phyloP scores from a whole-genome alignment of 495 filamentous ascomycete genomes.

The Alectoria sarmentosa region DNA sequence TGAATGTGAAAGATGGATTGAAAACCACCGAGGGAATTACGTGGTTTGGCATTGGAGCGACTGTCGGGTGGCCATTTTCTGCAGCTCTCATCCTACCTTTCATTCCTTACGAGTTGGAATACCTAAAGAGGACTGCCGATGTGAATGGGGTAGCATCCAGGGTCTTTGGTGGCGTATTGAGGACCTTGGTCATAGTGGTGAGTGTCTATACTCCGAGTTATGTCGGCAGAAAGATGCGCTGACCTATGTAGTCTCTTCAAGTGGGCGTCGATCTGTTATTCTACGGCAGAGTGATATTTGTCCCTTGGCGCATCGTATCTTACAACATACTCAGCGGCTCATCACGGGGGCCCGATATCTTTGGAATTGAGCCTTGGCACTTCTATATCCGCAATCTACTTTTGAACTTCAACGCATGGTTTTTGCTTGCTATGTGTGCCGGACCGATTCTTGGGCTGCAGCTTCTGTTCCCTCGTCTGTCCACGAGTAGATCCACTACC shows the following conservation, averaged over 20 bases:
- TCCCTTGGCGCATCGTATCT: constrained; percentile 86
- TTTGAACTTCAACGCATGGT: constrained; percentile 95
- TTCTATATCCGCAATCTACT: constrained; percentile 91
- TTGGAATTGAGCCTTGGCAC: constrained; percentile 93
- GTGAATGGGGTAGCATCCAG: constrained; percentile 49
- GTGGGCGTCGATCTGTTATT: constrained; percentile 68
- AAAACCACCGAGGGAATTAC: constrained; percentile 76
- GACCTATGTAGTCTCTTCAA: constrained; percentile 45
- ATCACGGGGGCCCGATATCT: constrained; percentile 80
- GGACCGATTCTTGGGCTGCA: constrained; percentile 55
- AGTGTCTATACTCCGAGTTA: constrained; percentile 25
- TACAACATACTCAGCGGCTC: constrained; percentile 88
- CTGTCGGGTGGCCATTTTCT: constrained; percentile 94
- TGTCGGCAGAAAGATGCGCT: constrained; percentile 1
- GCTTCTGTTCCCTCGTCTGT: constrained; percentile 34
- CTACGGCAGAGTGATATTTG: constrained; percentile 67
- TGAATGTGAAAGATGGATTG: constrained; percentile 71
- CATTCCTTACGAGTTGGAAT: constrained; percentile 63
- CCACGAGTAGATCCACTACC: constrained; percentile 38
- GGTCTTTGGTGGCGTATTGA: constrained; percentile 57
- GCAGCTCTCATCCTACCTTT: constrained; percentile 77
- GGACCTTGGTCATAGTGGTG: constrained; percentile 65
- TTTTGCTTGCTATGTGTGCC: constrained; percentile 69
- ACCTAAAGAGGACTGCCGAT: constrained; percentile 53
- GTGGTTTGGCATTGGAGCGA: constrained; percentile 85